Percentiles rank a stretch among this genome's conserved stretches.
These are phyloP conservation scores for Rhynchospora breviuscula DNA, from an alignment of 176 grass and related monocot species.

Conservation along the genomic window DNA sequence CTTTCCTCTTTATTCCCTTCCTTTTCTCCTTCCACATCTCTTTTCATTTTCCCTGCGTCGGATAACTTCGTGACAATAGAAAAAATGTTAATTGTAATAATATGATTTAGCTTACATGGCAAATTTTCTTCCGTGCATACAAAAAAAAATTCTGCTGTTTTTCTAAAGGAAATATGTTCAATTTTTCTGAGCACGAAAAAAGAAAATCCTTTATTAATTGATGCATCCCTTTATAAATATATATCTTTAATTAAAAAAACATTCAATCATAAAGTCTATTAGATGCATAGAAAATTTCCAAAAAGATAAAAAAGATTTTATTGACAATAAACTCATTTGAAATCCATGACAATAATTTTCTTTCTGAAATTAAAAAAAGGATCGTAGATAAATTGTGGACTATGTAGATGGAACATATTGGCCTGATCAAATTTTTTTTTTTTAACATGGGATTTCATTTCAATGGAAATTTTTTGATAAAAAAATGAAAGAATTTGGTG, in stretches of 20 bases:
- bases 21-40: background rate
- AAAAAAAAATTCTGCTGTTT: background rate
- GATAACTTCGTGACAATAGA: background rate
- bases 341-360: background rate
- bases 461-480: no score
- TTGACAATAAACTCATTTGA: background rate
- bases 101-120: background rate
- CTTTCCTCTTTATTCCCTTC: slow-evolving; percentile 25
- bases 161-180: background rate
- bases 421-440: no score
- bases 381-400: background rate
- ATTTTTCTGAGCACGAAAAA: no score
- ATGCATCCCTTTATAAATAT: no score
- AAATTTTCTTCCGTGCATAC: background rate
- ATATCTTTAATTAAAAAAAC: background rate
- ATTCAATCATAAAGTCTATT: background rate
- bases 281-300: background rate
- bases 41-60: background rate
- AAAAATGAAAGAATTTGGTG: no score
- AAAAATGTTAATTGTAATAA: background rate
- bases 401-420: no score
- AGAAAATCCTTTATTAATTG: no score
- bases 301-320: background rate
- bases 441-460: no score
- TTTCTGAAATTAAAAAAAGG: background rate